Evolutionary conservation across 768 basidiomycete genomes (phyloP), one percentile per base, ranked within the genome.

Genomic region (Baorangia bicolor): DNA sequence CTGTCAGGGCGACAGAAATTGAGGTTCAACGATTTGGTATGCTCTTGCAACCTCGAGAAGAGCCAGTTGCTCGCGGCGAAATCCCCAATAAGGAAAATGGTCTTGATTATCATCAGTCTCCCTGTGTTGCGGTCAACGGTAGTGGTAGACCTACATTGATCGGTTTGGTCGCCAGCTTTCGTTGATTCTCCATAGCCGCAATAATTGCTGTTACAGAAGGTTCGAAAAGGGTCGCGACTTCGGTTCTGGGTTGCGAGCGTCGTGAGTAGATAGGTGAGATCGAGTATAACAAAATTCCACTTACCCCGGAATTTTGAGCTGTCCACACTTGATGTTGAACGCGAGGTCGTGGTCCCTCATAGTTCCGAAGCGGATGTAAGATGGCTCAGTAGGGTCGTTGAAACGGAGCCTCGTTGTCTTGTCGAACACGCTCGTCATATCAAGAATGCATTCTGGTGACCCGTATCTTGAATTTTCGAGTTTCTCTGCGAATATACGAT

Each of bases 1-100:
- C 74, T 75, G 51, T 83, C 80, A 6, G 82, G 83, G 4, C 81
- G 75, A 53, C 75, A 73, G 37, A 84, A 71, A 21, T 73, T 67
- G 33, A 82, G 49, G 2, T 73, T 69, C 13, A 72, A 51, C 0
- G 70, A 66, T 21, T 57, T 64, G n/a, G 83, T 62, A 2, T 69
- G 59, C 1, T 41, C 51, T 38, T 70, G 63, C 18, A 79, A 53
- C 27, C 40, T 69, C 14, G 61, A 55, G 34, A 74, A 79, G 10
- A 80, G 69, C 73, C 75, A 80, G 44, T 77, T 73, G 39, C 69
- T 80, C 5, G 74, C 74, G 9, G 76, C 74, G 41, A 80, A 78
- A 10, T 77, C 77, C 11, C 78, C 78, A n/a, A 79, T 73, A 16
- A 80, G 68, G 46, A 78, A 72, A 23, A 79, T 61, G 35, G 71